Evolutionary conservation across 1,284 basidiomycete genomes (phyloP).

Genomic region (Porogramme epimiltina): DNA sequence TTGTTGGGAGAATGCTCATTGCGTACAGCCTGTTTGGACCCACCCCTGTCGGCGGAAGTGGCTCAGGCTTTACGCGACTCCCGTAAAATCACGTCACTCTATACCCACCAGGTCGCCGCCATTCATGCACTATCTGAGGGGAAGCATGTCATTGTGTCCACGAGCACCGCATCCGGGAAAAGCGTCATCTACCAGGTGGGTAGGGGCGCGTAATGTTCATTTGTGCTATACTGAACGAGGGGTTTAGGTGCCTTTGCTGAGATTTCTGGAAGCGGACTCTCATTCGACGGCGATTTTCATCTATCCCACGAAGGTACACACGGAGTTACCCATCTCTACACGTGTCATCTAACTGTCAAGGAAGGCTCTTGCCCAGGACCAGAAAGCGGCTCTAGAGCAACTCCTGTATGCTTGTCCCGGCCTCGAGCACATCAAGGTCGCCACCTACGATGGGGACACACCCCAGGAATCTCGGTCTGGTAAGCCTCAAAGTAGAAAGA

Average conservation of each 20-base stretch:
- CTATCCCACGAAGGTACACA: slow-evolving; percentile 82
- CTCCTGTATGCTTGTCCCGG: slow-evolving; percentile 65
- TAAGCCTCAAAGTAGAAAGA: too few relatives aligned
- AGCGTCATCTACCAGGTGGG: slow-evolving; percentile 85
- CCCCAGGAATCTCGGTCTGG: slow-evolving; percentile 64
- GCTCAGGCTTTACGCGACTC: slow-evolving; percentile 60
- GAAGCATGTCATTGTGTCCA: slow-evolving; percentile 85
- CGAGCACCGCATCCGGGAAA: slow-evolving; percentile 90
- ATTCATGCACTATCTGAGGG: slow-evolving; percentile 67
- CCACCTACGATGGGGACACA: slow-evolving; percentile 91
- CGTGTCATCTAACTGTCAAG: not conserved
- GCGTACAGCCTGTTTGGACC: slow-evolving; percentile 49
- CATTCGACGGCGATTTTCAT: slow-evolving; percentile 80
- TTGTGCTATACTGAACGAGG: not conserved
- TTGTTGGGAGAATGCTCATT: not conserved
- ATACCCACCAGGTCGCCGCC: slow-evolving; percentile 80
- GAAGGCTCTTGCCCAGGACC: slow-evolving; percentile 89
- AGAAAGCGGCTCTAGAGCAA: slow-evolving; percentile 69
- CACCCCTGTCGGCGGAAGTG: slow-evolving; percentile 61
- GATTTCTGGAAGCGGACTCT: slow-evolving; percentile 64
- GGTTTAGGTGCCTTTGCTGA: slow-evolving; percentile 70
- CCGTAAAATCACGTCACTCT: slow-evolving; percentile 69
- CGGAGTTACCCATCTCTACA: too few relatives aligned
- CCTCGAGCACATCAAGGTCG: slow-evolving; percentile 66
- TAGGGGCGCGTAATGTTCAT: not conserved